These are phyloP conservation scores for Penicillium sp. DNA, from an alignment of 2,329 filamentous ascomycete species.

Conservation along the genomic window DNA sequence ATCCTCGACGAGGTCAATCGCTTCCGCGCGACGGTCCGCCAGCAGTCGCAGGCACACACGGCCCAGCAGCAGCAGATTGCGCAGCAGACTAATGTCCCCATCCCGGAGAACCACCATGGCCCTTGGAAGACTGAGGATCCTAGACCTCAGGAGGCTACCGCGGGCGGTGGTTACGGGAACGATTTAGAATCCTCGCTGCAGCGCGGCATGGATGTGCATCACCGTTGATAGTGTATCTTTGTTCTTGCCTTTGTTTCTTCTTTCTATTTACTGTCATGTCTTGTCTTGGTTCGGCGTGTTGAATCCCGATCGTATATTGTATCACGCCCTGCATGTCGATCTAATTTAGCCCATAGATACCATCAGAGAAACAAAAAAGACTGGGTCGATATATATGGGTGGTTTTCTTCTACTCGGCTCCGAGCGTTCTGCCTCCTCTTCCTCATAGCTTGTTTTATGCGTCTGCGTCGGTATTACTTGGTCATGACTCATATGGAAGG, in stretches of 20 bases:
- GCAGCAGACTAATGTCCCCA: constrained; percentile 54
- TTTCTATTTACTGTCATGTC: constrained; percentile 5
- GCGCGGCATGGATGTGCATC: constrained; percentile 54
- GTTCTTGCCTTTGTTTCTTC: neutral
- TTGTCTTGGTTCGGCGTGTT: constrained; percentile 14
- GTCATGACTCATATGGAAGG: no score
- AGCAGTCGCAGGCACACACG: constrained; percentile 45
- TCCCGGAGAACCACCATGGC: constrained; percentile 58
- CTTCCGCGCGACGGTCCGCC: constrained; percentile 66
- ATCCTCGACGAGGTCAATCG: constrained; percentile 89
- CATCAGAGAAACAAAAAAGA: constrained; percentile 24
- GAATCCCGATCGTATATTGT: constrained; percentile 12
- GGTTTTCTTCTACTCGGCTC: neutral
- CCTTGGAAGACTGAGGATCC: constrained; percentile 57
- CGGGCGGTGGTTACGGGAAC: constrained; percentile 41
- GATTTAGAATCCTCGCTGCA: constrained; percentile 52
- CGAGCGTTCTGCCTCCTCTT: no score
- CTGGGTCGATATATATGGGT: constrained; percentile 19
- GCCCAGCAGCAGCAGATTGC: constrained; percentile 41
- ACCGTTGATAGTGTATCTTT: constrained; percentile 15
- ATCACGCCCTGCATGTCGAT: constrained; percentile 24
- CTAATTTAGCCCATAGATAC: constrained; percentile 30
- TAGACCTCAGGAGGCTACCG: constrained; percentile 55
- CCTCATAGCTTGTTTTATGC: neutral
- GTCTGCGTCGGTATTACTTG: neutral